phyloP scores from a whole-genome alignment of 108 stramenopile genomes.

The Cyclotella baltica region DNA sequence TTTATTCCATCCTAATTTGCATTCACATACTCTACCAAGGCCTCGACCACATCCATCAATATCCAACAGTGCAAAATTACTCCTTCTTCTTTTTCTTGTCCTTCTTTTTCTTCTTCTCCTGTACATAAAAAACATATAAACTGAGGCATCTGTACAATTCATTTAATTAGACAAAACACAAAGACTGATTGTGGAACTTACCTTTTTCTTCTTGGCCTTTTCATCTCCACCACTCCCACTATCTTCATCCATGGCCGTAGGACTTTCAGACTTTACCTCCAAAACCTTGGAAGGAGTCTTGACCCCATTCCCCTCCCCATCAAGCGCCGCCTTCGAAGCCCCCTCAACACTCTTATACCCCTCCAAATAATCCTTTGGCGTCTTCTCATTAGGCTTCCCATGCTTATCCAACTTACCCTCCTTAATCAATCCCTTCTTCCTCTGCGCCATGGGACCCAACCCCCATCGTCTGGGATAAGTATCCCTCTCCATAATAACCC shows the following conservation, averaged over 20 bases:
- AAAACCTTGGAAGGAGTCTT: slow-evolving; percentile 26
- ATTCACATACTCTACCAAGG: no score
- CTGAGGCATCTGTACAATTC: background rate
- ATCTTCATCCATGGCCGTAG: slow-evolving; percentile 46
- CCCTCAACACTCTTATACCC: slow-evolving; percentile 78
- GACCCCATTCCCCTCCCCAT: slow-evolving; percentile 28
- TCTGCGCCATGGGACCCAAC: slow-evolving; percentile 97
- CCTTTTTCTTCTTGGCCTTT: slow-evolving; percentile 47
- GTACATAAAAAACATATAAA: slow-evolving; percentile 4
- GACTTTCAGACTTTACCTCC: slow-evolving; percentile 33
- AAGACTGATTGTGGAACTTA: slow-evolving; percentile 4
- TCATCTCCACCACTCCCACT: slow-evolving; percentile 34
- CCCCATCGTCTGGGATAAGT: slow-evolving; percentile 99
- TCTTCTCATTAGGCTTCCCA: slow-evolving; percentile 97
- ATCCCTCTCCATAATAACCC: slow-evolving; percentile 99
- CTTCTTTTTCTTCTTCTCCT: slow-evolving; percentile 86
- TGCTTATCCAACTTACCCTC: slow-evolving; percentile 99
- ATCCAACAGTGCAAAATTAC: slow-evolving; percentile 2
- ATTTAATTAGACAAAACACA: background rate
- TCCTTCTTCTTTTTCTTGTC: slow-evolving; percentile 47
- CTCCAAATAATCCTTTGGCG: slow-evolving; percentile 92
- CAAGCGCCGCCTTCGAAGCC: slow-evolving; percentile 60
- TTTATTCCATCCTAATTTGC: no score
- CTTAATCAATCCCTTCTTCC: slow-evolving; percentile 97
- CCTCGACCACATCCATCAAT: no score